Base-by-base conservation (phyloP, 2,329 filamentous ascomycete genomes). In the Arthrobotrys pseudoclavata region DNA sequence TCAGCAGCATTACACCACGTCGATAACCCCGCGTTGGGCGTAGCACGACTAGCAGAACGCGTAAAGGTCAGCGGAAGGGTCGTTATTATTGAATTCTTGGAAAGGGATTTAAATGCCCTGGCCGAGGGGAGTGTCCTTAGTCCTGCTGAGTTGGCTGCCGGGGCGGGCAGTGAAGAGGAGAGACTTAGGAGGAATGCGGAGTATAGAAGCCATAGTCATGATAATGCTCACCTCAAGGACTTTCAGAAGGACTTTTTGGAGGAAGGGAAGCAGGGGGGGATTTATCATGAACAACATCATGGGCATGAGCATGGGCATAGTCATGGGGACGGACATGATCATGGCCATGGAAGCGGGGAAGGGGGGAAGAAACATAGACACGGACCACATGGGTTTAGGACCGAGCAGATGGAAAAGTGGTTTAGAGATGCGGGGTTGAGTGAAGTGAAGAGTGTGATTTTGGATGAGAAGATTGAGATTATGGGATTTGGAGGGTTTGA, bases 1-100 rank as follows among this genome's bases (percentile, higher is more conserved):
- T 71, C 67, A 0, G 67, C 62, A 1, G 74, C 74, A 15, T 34
- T 77, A 2, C 74, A 77, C 61, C 74, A 77, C 53, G 61, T 77
- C 42, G 74, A 77, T 47, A 26, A 67, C 18, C 67, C 74, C 6
- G 52, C 67, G 2, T 9, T 37, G 1, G 74, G 42, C 10, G 62
- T 77, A 1, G 15, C 18, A 12, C 42, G 62, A 10, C 55, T 77
- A 2, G 74, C 74, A 7, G 74, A 62, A 10, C 42, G 67, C 3
- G 52, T 71, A 3, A 69, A 67, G 47, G 13, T 18, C 22, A 47
- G 52, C 1, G 67, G 67, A n/a, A 55, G 42, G 22, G 52, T 77
- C 2, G 74, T 77, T 15, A 67, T 77, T 4, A 48, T 77, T 18
- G 74, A 77, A 12, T 77, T 77, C 24, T 18, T 77, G 12, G 20